Percentiles rank a stretch among this genome's conserved stretches.
These are phyloP conservation scores for Ganoderma lucidum DNA, from an alignment of 1,284 basidiomycete species.

Conservation along the genomic window DNA sequence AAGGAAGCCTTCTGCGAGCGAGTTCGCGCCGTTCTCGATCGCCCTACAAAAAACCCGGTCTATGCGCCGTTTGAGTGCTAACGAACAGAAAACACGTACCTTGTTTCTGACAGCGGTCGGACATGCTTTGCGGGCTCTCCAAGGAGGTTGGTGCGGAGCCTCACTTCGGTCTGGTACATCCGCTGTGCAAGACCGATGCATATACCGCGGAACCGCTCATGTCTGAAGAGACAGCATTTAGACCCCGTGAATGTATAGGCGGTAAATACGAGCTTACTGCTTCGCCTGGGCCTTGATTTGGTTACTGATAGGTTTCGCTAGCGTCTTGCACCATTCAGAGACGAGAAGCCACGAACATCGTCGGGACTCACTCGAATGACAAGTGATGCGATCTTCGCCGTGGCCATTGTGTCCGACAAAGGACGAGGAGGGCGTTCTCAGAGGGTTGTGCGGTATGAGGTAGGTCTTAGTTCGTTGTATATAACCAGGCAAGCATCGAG, in stretches of 20 bases:
- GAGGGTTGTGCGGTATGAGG: background rate
- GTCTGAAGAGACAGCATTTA: constrained; percentile 52
- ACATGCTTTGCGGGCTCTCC: constrained; percentile 82
- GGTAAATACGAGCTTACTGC: constrained; percentile 59
- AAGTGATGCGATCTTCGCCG: constrained; percentile 72
- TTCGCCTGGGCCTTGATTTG: constrained; percentile 81
- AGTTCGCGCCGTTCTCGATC: constrained; percentile 89
- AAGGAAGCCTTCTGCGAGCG: constrained; percentile 87
- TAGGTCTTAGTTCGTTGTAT: background rate
- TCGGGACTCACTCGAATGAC: constrained; percentile 64
- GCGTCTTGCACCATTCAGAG: constrained; percentile 60
- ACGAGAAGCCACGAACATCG: constrained; percentile 1
- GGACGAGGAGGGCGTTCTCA: background rate
- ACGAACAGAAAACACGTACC: constrained; percentile 53
- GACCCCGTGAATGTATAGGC: no score
- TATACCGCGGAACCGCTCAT: constrained; percentile 78
- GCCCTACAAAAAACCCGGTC: constrained; percentile 58
- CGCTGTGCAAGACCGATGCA: constrained; percentile 84
- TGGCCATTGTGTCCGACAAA: constrained; percentile 57
- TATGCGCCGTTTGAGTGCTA: background rate
- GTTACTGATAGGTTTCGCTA: constrained; percentile 86
- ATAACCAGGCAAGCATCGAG: background rate
- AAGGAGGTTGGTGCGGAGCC: constrained; percentile 80
- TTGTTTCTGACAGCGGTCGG: constrained; percentile 84
- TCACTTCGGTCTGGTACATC: constrained; percentile 83